Conservation (phyloP, 2,329 filamentous ascomycete genomes). For the Amesomyces nigricolor region DNA sequence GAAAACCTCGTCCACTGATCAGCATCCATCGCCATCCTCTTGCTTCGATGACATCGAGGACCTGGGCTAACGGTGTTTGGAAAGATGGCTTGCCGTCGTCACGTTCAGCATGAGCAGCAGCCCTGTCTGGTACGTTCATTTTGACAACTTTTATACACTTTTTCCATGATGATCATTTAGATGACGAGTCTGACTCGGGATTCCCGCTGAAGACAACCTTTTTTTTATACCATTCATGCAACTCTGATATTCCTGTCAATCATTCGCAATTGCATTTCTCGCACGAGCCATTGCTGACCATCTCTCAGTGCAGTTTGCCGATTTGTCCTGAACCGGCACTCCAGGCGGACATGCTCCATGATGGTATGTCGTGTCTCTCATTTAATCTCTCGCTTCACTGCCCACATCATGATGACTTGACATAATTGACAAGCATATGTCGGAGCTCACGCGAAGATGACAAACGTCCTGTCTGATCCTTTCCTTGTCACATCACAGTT, state of each 20-base stretch:
- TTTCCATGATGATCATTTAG: constrained; percentile 49
- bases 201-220: constrained; percentile 64
- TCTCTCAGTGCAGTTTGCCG: neutral
- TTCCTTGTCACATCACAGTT: constrained; percentile 26
- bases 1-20: constrained; percentile 99
- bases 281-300: constrained; percentile 16
- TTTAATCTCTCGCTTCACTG: constrained; percentile 25
- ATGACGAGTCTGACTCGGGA: constrained; percentile 77
- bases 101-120: neutral
- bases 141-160: constrained; percentile 6
- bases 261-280: constrained; percentile 3
- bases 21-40: constrained; percentile 17
- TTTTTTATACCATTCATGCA: constrained; percentile 72
- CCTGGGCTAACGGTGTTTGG: constrained; percentile 12
- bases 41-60: neutral
- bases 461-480: constrained; percentile 40
- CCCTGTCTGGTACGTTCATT: constrained; percentile 14
- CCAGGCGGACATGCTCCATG: neutral
- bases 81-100: constrained; percentile 3
- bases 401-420: constrained; percentile 69
- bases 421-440: constrained; percentile 97
- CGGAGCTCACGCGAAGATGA: constrained; percentile 63
- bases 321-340: too few relatives aligned
- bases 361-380: constrained; percentile 22
- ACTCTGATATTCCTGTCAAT: constrained; percentile 37